Evolutionary conservation across 495 filamentous ascomycete genomes (phyloP).

Genomic region (Hypoxylon lienhwacheense): DNA sequence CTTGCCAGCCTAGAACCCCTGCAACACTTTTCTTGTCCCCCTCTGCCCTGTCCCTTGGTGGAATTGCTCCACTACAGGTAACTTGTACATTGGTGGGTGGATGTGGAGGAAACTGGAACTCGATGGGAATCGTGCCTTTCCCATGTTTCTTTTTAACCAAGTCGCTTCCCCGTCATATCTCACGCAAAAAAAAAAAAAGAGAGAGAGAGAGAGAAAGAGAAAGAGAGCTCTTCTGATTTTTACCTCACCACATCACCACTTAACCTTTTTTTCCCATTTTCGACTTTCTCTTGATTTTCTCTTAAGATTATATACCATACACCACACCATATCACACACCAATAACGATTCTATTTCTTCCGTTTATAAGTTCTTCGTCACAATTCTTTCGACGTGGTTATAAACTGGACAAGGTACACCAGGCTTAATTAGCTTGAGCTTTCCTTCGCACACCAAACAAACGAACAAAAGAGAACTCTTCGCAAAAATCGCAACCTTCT

Average conservation of each 20-base stretch:
- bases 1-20: constrained; percentile 18
- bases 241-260: constrained; percentile 24
- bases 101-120: constrained; percentile 31
- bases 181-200: constrained; percentile 25
- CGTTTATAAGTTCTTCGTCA: background rate
- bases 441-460: constrained; percentile 1
- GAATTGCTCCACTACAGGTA: constrained; percentile 17
- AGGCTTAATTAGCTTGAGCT: constrained; percentile 15
- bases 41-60: too few species aligned
- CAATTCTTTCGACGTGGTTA: constrained; percentile 1
- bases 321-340: too few species aligned
- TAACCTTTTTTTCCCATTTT: constrained; percentile 19
- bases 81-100: constrained; percentile 19
- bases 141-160: constrained; percentile 42
- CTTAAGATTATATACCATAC: background rate
- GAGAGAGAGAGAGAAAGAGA: too few species aligned
- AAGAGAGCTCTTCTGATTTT: constrained; percentile 13
- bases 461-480: background rate
- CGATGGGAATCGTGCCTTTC: constrained; percentile 42
- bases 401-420: constrained; percentile 1
- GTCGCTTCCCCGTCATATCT: constrained; percentile 29
- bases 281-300: background rate
- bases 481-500: constrained; percentile 12
- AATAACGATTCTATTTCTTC: background rate
- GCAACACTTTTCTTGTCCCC: constrained; percentile 6